Evolutionary conservation across 257 asterid species (phyloP).

Genomic region (Przewalskia tangutica): DNA sequence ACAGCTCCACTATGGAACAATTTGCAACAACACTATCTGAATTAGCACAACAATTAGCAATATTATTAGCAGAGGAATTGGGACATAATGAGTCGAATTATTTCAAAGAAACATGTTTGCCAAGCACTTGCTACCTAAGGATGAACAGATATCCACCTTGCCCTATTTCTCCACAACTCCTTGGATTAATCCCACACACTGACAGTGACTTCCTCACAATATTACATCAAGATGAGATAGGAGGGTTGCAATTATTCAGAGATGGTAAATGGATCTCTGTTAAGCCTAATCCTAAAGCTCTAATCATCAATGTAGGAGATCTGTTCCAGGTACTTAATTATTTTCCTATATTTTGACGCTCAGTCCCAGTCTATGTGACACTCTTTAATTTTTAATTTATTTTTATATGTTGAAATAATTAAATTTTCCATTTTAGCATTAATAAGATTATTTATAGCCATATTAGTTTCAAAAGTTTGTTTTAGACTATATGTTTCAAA

Average conservation of each 20-base stretch:
- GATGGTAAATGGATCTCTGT: conserved; percentile 78
- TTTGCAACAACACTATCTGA: conserved; percentile 40
- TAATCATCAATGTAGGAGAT: conserved; percentile 78
- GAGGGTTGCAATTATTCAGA: conserved; percentile 68
- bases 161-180: conserved; percentile 33
- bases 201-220: conserved; percentile 83
- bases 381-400: too few species aligned
- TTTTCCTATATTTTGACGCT: background rate
- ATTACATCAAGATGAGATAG: conserved; percentile 66
- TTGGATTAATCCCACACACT: conserved; percentile 73
- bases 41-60: conserved; percentile 45
- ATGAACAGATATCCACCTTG: conserved; percentile 77
- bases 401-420: too few species aligned
- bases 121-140: conserved; percentile 58
- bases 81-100: conserved; percentile 27
- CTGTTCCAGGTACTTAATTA: conserved; percentile 48
- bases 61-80: conserved; percentile 45
- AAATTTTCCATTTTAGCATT: too few species aligned
- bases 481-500: background rate
- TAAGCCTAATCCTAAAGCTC: conserved; percentile 60
- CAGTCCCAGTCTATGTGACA: background rate
- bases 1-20: conserved; percentile 57
- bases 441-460: too few species aligned
- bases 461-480: background rate
- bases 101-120: conserved; percentile 43